A percentile compares a stretch with the other conserved stretches of the same genome.
Evolutionary conservation across 768 basidiomycete genomes (phyloP).

Genomic region (Suillus sp.): DNA sequence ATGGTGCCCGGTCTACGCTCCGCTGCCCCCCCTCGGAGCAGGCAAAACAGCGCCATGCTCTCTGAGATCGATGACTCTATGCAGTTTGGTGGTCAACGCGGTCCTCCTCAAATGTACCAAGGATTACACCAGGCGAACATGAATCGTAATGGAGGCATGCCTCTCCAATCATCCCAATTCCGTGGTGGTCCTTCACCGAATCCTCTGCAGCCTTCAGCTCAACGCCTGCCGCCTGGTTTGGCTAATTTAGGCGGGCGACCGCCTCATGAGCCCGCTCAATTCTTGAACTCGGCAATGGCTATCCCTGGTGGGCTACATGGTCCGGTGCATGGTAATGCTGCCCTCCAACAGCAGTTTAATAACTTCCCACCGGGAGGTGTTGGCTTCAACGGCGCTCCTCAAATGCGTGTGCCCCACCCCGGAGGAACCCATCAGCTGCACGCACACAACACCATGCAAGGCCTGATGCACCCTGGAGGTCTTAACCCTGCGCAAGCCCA

Average conservation of each 20-base stretch:
- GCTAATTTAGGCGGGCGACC: constrained; percentile 83
- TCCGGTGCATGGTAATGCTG: constrained; percentile 47
- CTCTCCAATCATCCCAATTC: constrained; percentile 62
- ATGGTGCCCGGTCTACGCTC: constrained; percentile 84
- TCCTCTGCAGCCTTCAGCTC: constrained; percentile 46
- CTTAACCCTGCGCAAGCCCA: constrained; percentile 53
- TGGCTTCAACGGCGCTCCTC: constrained; percentile 44
- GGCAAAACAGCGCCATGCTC: constrained; percentile 56
- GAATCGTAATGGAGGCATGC: constrained; percentile 53
- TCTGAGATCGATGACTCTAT: constrained; percentile 67
- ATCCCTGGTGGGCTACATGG: constrained; percentile 50
- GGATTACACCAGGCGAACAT: constrained; percentile 52
- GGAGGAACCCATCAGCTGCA: constrained; percentile 48
- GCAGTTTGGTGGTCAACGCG: constrained; percentile 62
- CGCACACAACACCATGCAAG: constrained; percentile 51
- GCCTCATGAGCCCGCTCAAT: constrained; percentile 76
- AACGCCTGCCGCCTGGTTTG: constrained; percentile 76
- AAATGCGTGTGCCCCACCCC: constrained; percentile 55
- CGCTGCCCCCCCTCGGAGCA: constrained; percentile 59
- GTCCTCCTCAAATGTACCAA: constrained; percentile 58
- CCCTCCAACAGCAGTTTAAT: constrained; percentile 54
- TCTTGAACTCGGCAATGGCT: constrained; percentile 44
- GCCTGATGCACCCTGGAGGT: constrained; percentile 53
- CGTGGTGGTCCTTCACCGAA: constrained; percentile 73
- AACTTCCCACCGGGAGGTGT: constrained; percentile 49